phyloP scores from a whole-genome alignment of 2,329 filamentous ascomycete species.

The Bipolaris victoriae region DNA sequence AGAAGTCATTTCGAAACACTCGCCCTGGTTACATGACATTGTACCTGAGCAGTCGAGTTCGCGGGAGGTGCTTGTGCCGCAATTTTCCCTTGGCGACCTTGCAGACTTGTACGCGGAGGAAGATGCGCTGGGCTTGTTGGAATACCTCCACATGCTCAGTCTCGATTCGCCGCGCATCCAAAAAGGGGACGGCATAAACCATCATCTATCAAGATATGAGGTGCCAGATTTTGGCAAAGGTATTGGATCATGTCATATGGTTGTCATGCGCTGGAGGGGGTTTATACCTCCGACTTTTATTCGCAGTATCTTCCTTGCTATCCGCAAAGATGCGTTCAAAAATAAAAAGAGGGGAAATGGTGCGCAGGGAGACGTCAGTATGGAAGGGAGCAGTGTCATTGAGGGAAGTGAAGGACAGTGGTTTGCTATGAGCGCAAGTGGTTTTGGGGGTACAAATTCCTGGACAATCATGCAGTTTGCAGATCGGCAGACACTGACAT shows the following conservation, averaged over 20 bases:
- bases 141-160: conserved; percentile 75
- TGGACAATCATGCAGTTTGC: conserved; percentile 46
- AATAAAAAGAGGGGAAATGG: conserved; percentile 13
- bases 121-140: conserved; percentile 70
- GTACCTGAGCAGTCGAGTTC: conserved; percentile 32
- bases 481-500: conserved; percentile 40
- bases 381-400: conserved; percentile 8
- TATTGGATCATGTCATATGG: conserved; percentile 31
- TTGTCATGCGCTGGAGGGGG: conserved; percentile 52
- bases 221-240: conserved; percentile 55
- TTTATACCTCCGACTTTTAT: conserved; percentile 50
- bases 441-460: conserved; percentile 33
- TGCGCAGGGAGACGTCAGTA: conserved; percentile 18
- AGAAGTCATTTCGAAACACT: conserved; percentile 38
- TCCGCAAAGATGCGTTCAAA: conserved; percentile 30
- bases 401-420: conserved; percentile 29
- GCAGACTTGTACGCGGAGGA: conserved; percentile 61
- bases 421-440: conserved; percentile 41
- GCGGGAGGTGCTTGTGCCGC: conserved; percentile 36
- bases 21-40: conserved; percentile 40
- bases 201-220: conserved; percentile 71
- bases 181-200: conserved; percentile 65
- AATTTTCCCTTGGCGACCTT: conserved; percentile 25
- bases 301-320: conserved; percentile 33
- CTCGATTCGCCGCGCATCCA: conserved; percentile 69